phyloP scores from a whole-genome alignment of 305 asterid genomes.

The Solanum chacoense region DNA sequence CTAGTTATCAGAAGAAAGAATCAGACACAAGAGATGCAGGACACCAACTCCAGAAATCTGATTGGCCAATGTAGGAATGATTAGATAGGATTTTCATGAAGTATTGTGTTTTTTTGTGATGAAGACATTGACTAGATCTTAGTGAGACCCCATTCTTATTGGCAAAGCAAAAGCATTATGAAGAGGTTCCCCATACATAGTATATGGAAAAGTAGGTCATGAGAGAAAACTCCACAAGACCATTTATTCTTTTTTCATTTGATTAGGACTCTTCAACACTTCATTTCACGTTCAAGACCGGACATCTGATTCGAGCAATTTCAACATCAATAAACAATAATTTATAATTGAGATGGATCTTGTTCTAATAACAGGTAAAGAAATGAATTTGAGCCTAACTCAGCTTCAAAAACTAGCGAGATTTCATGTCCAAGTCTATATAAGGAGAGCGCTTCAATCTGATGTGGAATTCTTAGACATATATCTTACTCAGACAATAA shows the following conservation, averaged over 20 bases:
- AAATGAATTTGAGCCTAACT: background rate
- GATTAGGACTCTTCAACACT: background rate
- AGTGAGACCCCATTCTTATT: background rate
- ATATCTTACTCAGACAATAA: background rate
- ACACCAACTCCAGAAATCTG: background rate
- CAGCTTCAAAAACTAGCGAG: background rate
- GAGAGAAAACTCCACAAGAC: too few relatives aligned
- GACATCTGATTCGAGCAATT: background rate
- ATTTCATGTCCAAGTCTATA: background rate
- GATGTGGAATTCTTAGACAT: background rate
- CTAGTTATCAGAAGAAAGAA: background rate
- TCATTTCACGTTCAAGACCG: rapidly evolving
- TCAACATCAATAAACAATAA: background rate
- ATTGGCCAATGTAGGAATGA: background rate
- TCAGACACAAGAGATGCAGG: background rate
- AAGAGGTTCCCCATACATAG: background rate
- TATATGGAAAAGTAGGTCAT: too few relatives aligned
- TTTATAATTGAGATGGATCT: background rate
- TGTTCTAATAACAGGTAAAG: background rate
- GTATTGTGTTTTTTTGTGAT: background rate
- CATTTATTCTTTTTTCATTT: background rate
- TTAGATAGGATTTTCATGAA: background rate
- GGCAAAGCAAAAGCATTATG: background rate
- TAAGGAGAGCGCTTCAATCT: background rate
- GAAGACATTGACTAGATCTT: background rate